phyloP scores from a whole-genome alignment of 2,329 filamentous ascomycete genomes.

The Aureobasidium namibiae region DNA sequence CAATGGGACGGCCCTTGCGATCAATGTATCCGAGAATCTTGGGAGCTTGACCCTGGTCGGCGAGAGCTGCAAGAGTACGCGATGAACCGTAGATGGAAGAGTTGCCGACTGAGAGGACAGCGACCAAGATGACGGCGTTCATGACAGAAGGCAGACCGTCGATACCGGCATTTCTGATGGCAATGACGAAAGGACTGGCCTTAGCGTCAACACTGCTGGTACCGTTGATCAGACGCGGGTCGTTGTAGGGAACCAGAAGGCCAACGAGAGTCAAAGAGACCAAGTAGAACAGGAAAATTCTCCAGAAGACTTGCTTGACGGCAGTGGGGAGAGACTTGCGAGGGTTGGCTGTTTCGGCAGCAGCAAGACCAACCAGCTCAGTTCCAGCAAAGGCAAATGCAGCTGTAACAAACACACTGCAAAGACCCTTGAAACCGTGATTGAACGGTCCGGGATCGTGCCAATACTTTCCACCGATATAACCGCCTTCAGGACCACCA shows the following conservation, averaged over 20 bases:
- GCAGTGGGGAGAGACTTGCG: conserved; percentile 76
- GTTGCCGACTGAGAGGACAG: conserved; percentile 85
- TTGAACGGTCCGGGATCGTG: conserved; percentile 69
- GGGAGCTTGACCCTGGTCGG: conserved; percentile 62
- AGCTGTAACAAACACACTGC: conserved; percentile 67
- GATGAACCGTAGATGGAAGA: conserved; percentile 87
- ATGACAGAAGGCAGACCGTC: conserved; percentile 74
- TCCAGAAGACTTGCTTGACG: conserved; percentile 92
- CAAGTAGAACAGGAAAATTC: conserved; percentile 72
- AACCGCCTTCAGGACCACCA: conserved; percentile 60
- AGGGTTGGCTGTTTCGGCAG: conserved; percentile 71
- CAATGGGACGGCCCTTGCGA: conserved; percentile 50
- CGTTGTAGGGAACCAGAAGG: conserved; percentile 67
- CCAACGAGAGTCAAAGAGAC: conserved; percentile 74
- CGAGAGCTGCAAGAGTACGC: conserved; percentile 79
- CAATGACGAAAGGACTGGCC: conserved; percentile 88
- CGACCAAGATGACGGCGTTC: conserved; percentile 90
- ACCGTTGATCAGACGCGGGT: conserved; percentile 53
- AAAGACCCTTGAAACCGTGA: conserved; percentile 76
- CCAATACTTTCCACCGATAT: conserved; percentile 64
- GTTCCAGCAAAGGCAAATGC: conserved; percentile 71
- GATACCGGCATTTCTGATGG: conserved; percentile 75
- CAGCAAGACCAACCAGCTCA: conserved; percentile 67
- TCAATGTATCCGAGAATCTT: conserved; percentile 54
- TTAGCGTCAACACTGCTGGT: conserved; percentile 55